Conservation (phyloP, 352 stramenopile genomes). For the Phytophthora nicotianae region DNA sequence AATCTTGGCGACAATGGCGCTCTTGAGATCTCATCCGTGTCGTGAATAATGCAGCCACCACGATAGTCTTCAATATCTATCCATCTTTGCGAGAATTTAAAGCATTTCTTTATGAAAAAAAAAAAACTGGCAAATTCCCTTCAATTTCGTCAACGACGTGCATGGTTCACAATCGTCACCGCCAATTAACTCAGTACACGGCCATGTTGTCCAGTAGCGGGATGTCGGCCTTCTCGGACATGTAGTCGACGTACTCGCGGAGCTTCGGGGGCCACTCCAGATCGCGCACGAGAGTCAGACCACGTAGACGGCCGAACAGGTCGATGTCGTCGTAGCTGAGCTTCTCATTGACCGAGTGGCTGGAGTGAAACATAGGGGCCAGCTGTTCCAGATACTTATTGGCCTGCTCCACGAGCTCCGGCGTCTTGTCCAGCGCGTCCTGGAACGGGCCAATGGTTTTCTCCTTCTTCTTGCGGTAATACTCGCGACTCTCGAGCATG, state of each 20-base stretch:
- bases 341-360: constrained; percentile 48
- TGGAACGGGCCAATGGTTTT: constrained; percentile 48
- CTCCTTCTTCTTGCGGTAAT: constrained; percentile 61
- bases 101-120: neutral
- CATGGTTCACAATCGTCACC: neutral
- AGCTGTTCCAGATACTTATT: constrained; percentile 49
- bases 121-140: neutral
- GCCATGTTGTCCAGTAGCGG: constrained; percentile 58
- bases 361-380: constrained; percentile 46
- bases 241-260: constrained; percentile 57
- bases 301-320: constrained; percentile 54
- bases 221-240: constrained; percentile 52
- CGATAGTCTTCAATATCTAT: constrained; percentile 30
- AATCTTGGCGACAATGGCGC: constrained; percentile 28
- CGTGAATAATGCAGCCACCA: constrained; percentile 29
- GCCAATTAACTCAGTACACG: constrained; percentile 34
- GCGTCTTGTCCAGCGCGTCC: constrained; percentile 41
- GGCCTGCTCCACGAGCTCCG: constrained; percentile 45
- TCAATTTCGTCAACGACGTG: neutral
- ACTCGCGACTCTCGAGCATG: constrained; percentile 47
- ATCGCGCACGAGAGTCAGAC: constrained; percentile 59
- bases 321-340: constrained; percentile 72
- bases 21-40: constrained; percentile 32
- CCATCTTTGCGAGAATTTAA: no score
- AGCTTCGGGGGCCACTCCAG: constrained; percentile 59